Evolutionary conservation across 352 stramenopile species (phyloP).

Genomic region (Phytopythium vexans): DNA sequence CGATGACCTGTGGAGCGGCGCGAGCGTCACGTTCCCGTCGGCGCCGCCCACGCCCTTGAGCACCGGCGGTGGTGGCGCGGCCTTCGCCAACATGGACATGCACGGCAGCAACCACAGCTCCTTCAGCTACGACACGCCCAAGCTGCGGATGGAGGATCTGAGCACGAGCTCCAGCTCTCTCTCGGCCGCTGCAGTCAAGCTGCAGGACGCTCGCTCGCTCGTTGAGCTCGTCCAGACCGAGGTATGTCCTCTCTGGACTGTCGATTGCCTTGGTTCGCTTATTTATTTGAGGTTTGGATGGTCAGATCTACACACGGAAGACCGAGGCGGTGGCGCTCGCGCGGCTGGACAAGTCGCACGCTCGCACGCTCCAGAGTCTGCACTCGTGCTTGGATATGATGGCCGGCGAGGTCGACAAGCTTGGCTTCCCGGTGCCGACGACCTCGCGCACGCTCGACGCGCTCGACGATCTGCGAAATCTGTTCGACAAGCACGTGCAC

Average conservation of each 20-base stretch:
- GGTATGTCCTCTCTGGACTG: conserved; percentile 7
- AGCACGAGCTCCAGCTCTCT: conserved; percentile 16
- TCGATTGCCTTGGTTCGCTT: not conserved
- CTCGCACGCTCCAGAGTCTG: conserved; percentile 32
- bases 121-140: not conserved
- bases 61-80: conserved; percentile 6
- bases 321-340: conserved; percentile 21
- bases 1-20: conserved; percentile 1
- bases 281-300: not conserved
- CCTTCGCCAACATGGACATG: conserved; percentile 9
- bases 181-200: conserved; percentile 8
- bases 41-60: conserved; percentile 4
- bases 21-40: conserved; percentile 26
- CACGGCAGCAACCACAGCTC: not conserved
- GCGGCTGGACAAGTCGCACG: conserved; percentile 31
- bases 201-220: conserved; percentile 34
- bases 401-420: conserved; percentile 32
- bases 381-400: conserved; percentile 42
- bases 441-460: conserved; percentile 39
- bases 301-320: conserved; percentile 33
- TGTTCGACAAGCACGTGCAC: conserved; percentile 48
- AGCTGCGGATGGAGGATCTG: conserved; percentile 4
- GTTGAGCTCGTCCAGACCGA: conserved; percentile 35
- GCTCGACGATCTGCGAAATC: conserved; percentile 52
- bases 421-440: conserved; percentile 47